Base-by-base conservation (phyloP, 345 rosid genomes). In the Acer campestre region DNA sequence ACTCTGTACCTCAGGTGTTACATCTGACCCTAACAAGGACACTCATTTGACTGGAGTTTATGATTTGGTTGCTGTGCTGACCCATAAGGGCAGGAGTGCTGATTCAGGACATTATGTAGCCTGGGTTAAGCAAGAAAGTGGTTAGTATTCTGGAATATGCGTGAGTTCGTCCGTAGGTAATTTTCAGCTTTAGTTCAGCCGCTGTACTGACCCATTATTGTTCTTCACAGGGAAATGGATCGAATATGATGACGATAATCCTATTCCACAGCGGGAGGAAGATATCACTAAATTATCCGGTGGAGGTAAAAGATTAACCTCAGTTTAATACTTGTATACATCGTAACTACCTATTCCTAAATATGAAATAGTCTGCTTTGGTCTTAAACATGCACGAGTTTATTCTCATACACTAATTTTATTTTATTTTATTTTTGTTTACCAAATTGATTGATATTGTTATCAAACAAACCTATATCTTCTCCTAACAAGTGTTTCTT, bases 41-140 rank as follows among this genome's bases (percentile, higher is more conserved):
- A 66, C 85, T 58, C 89, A 82, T 46, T 82, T 94, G 79, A 92
- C 99, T 9, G 98, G 98, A 82, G 73, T 96, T 73, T 96, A 96
- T 79, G 98, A 94, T 85, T 69, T 96, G 85, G 98, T 91, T 83
- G 86, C 98, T 59, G 94, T 96, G 84, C 81, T 92, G 70, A 96
- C 99, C 23, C 98, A 96, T 77, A 96, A 94, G 91, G 99, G 99
- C 7, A 89, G 97, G 84, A 92, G 99, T 75, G 99, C 97, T 29
- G 98, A 96, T 86, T 96, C 98, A 20, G 98, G 99, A 46, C 98
- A 96, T 84, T 94, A 94, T 67, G 98, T 92, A 17, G 92, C 94
- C 17, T 96, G 98, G 97, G 99, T 94, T 67, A 96, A 96, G 89
- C 98, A 96, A 88, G 97, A 91, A 85, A 94, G 80, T 75, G 98